Evolutionary conservation across 2,329 filamentous ascomycete genomes (phyloP).

Genomic region (Pseudogymnoascus sp.): DNA sequence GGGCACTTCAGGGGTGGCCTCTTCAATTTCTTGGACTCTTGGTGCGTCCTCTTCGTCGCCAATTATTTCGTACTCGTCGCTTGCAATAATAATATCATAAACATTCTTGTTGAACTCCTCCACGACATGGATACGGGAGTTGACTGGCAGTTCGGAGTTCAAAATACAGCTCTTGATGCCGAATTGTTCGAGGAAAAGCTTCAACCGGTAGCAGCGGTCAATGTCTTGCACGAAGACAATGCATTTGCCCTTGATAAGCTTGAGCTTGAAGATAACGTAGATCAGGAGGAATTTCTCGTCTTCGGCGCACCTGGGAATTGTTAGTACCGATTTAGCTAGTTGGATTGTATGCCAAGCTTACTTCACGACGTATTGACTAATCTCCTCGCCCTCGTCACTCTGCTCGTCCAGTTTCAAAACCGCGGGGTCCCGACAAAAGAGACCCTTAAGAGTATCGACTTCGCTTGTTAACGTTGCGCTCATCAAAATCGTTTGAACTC

Average conservation of each 20-base stretch:
- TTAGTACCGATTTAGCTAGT: conserved; percentile 15
- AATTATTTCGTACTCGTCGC: conserved; percentile 81
- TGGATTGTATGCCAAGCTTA: conserved; percentile 32
- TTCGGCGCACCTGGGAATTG: conserved; percentile 63
- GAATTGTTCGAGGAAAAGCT: conserved; percentile 95
- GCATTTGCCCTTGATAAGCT: conserved; percentile 87
- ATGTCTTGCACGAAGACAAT: conserved; percentile 80
- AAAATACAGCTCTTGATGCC: conserved; percentile 88
- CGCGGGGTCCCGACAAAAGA: conserved; percentile 77
- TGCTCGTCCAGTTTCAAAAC: conserved; percentile 76
- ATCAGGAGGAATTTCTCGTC: conserved; percentile 93
- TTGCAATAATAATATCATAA: conserved; percentile 97
- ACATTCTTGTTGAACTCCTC: conserved; percentile 95
- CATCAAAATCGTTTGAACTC: conserved; percentile 86
- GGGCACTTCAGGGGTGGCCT: conserved; percentile 28
- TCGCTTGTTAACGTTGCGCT: conserved; percentile 87
- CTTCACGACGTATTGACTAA: conserved; percentile 84
- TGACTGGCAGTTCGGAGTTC: conserved; percentile 90
- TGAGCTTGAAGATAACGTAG: conserved; percentile 92
- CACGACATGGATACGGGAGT: conserved; percentile 87
- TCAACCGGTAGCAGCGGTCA: conserved; percentile 83
- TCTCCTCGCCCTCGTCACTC: conserved; percentile 66
- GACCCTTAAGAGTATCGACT: conserved; percentile 72
- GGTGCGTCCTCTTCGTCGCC: conserved; percentile 49
- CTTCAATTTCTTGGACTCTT: conserved; percentile 29